Evolutionary conservation across 1,284 basidiomycete genomes (phyloP), one percentile per base, ranked within the genome.

Genomic region (Afroboletus lepidellus): DNA sequence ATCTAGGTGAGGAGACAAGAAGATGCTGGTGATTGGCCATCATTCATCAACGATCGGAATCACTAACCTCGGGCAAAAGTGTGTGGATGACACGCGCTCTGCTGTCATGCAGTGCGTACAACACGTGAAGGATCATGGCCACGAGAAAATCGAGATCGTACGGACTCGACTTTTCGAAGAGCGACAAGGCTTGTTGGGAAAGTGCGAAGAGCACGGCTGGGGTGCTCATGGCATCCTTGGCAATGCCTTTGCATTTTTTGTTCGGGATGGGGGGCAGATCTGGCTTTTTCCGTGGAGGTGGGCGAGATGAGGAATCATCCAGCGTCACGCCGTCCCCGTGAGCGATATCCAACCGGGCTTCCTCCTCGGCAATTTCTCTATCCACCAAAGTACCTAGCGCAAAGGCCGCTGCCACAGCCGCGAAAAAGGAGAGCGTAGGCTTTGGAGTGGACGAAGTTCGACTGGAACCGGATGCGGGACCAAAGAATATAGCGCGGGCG

Each of bases 371-470:
- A 18, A 68, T 52, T 43, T 71, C 67, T 58, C 60, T 63, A 3
- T 70, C 68, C 5, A 71, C 56, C 53, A 77, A 70, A 20, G 77
- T 75, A 38, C 84, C 84, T 46, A 86, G 62, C 5, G 84, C 84
- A 39, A 84, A 74, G 2, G 76, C 76, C 1, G 77, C 78, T 42
- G 77, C 74, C 21, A 78, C 75, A 2, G 76, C 72, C 1, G 82
- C 78, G 57, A 85, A 85, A 66, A 86, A 83, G 48, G 78, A 76
- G 41, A 86, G 65, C 0, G 78, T 75, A 12, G 79, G 75, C 36
- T 67, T 71, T 23, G 71, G 61, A 25, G 62, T 34, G 21, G 50
- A 3, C 6, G 32, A 13, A 42, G 43, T 48, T 43, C 57, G 62
- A 55, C 44, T 32, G 0, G 55, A 51, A 18, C 54, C 36, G 12